These are phyloP conservation scores for Malus hybrid DNA, from an alignment of 331 rosid species.

Conservation along the genomic window DNA sequence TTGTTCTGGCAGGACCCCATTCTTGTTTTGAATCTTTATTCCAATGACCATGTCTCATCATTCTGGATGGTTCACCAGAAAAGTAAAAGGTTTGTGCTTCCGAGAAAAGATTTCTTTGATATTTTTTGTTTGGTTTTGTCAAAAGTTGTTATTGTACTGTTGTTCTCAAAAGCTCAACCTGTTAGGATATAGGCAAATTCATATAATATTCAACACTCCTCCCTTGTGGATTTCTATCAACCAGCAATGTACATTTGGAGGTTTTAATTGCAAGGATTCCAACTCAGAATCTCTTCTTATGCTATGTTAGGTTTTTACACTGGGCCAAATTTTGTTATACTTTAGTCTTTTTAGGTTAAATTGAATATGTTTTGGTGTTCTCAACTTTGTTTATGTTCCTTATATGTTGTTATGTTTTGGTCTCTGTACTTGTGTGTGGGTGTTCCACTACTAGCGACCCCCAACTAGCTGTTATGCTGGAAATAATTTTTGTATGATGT, in stretches of 20 bases:
- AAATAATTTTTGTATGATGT: neutral
- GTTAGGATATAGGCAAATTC: neutral
- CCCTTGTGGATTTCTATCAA: too few species aligned
- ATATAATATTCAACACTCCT: neutral
- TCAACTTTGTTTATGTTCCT: too few species aligned
- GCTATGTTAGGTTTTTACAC: neutral
- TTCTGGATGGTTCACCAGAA: conserved; percentile 86
- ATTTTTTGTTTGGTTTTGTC: neutral
- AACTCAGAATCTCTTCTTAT: neutral
- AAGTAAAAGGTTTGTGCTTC: conserved; percentile 64
- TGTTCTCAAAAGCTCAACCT: neutral
- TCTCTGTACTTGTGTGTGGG: too few species aligned
- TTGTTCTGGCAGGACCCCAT: neutral
- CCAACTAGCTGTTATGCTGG: neutral
- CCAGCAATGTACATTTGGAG: neutral
- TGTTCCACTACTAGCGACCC: too few species aligned
- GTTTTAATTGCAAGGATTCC: neutral
- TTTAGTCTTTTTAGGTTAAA: neutral
- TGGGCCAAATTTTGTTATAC: neutral
- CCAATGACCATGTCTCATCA: conserved; percentile 57
- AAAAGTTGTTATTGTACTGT: neutral
- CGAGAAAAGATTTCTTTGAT: neutral
- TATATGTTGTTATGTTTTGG: too few species aligned
- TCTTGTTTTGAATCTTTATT: neutral
- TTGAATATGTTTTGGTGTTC: neutral